These are phyloP conservation scores for Paracoccidioides brasiliensis DNA, from an alignment of 2,329 filamentous ascomycete genomes.

Conservation along the genomic window DNA sequence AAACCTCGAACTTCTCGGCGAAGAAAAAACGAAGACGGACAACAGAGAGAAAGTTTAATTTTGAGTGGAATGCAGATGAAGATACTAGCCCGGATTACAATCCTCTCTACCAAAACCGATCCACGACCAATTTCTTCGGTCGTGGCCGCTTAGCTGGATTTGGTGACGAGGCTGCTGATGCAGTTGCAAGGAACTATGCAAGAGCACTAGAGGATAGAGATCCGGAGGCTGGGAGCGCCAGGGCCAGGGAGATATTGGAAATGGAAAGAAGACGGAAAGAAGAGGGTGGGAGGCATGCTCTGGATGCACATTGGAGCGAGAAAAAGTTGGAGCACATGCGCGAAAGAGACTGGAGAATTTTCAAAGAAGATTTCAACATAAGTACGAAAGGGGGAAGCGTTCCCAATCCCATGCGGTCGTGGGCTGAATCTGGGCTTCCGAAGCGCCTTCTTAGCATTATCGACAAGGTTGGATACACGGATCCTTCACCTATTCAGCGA, in stretches of 20 bases:
- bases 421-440: constrained; percentile 74
- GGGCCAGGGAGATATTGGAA: constrained; percentile 69
- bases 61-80: constrained; percentile 92
- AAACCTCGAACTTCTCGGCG: constrained; percentile 77
- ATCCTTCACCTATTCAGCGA: constrained; percentile 82
- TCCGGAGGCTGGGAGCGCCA: constrained; percentile 57
- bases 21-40: constrained; percentile 92
- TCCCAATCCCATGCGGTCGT: constrained; percentile 91
- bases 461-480: constrained; percentile 72
- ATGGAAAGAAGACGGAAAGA: constrained; percentile 70
- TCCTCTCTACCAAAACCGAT: constrained; percentile 58
- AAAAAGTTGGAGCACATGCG: constrained; percentile 90
- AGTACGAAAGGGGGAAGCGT: constrained; percentile 82
- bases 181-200: constrained; percentile 43
- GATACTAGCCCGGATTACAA: constrained; percentile 81
- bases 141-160: constrained; percentile 56
- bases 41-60: constrained; percentile 96
- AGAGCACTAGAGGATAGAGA: constrained; percentile 63
- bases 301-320: constrained; percentile 92
- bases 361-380: constrained; percentile 99
- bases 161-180: constrained; percentile 43
- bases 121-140: constrained; percentile 57
- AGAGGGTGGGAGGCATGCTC: constrained; percentile 54
- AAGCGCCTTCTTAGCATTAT: constrained; percentile 67
- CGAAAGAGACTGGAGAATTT: constrained; percentile 96